Conservation (phyloP, 305 asterid genomes). For the Solanum aculeatissimum region DNA sequence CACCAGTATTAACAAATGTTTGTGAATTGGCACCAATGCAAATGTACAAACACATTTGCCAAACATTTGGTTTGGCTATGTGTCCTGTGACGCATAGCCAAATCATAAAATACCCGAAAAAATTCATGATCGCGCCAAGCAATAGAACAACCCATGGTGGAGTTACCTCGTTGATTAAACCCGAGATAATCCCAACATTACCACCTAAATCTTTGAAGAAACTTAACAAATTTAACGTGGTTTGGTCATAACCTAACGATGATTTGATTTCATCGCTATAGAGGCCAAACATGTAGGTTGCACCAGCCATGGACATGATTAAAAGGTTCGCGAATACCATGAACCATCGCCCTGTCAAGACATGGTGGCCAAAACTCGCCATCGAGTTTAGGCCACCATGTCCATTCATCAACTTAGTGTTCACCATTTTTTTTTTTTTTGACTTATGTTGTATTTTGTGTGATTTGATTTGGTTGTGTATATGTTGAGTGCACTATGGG, state of each 20-base stretch:
- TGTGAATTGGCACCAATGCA: slow-evolving; percentile 58
- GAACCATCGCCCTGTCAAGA: slow-evolving; percentile 42
- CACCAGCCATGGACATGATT: slow-evolving; percentile 47
- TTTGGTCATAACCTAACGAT: slow-evolving; percentile 46
- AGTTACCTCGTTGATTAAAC: slow-evolving; percentile 34
- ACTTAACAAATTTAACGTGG: slow-evolving; percentile 39
- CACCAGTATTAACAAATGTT: slow-evolving; percentile 44
- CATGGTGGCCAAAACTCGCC: slow-evolving; percentile 10
- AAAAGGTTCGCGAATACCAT: slow-evolving; percentile 41
- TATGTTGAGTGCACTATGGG: neutral
- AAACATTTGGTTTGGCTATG: slow-evolving; percentile 18
- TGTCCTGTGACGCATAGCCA: slow-evolving; percentile 40
- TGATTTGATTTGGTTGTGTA: neutral
- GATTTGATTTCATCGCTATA: slow-evolving; percentile 42
- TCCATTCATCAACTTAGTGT: neutral
- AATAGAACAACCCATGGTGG: slow-evolving; percentile 59
- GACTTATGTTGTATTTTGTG: neutral
- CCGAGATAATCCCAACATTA: slow-evolving; percentile 44
- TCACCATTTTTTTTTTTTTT: neutral
- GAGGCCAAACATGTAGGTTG: slow-evolving; percentile 51
- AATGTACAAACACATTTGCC: slow-evolving; percentile 58
- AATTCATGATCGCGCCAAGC: slow-evolving; percentile 40
- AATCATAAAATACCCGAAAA: slow-evolving; percentile 47
- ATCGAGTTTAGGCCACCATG: neutral
- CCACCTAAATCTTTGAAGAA: slow-evolving; percentile 58